These are phyloP conservation scores for Cladosporium sp. DNA, from an alignment of 2,329 filamentous ascomycete genomes.

Conservation along the genomic window DNA sequence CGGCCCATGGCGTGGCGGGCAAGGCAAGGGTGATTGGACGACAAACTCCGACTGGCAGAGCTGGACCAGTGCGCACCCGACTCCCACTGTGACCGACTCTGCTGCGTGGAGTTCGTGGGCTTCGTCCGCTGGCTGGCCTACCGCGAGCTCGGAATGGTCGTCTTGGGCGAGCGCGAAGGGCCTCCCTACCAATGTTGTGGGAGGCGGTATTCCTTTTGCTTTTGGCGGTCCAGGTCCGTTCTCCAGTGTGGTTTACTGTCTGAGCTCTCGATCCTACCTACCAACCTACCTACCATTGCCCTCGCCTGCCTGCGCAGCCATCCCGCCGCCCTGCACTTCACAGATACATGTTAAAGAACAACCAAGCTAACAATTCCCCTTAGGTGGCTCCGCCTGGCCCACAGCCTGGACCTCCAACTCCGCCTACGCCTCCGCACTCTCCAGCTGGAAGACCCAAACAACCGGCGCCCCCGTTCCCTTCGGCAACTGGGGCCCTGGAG, in stretches of 20 bases:
- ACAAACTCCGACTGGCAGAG: slow-evolving; percentile 9
- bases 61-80: slow-evolving; percentile 10
- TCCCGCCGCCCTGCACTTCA: background rate
- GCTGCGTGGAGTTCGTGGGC: slow-evolving; percentile 10
- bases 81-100: slow-evolving; percentile 3
- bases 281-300: background rate
- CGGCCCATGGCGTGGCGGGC: slow-evolving; percentile 4
- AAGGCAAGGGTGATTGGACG: slow-evolving; percentile 7
- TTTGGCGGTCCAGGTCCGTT: slow-evolving; percentile 9
- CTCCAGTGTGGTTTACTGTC: slow-evolving; percentile 8
- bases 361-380: background rate
- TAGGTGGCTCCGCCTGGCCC: slow-evolving; percentile 21
- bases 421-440: slow-evolving; percentile 20
- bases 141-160: slow-evolving; percentile 20
- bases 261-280: background rate
- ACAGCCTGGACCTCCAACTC: slow-evolving; percentile 22
- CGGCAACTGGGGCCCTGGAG: slow-evolving; percentile 15
- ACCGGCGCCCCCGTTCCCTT: slow-evolving; percentile 22
- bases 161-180: slow-evolving; percentile 20
- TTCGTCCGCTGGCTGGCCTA: slow-evolving; percentile 15
- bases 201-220: slow-evolving; percentile 14
- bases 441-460: slow-evolving; percentile 16
- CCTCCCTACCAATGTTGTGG: slow-evolving; percentile 2
- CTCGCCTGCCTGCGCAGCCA: slow-evolving; percentile 13
- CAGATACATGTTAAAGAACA: background rate